Evolutionary conservation across 2,329 filamentous ascomycete genomes (phyloP).

Genomic region (Colletotrichum brevisporum): DNA sequence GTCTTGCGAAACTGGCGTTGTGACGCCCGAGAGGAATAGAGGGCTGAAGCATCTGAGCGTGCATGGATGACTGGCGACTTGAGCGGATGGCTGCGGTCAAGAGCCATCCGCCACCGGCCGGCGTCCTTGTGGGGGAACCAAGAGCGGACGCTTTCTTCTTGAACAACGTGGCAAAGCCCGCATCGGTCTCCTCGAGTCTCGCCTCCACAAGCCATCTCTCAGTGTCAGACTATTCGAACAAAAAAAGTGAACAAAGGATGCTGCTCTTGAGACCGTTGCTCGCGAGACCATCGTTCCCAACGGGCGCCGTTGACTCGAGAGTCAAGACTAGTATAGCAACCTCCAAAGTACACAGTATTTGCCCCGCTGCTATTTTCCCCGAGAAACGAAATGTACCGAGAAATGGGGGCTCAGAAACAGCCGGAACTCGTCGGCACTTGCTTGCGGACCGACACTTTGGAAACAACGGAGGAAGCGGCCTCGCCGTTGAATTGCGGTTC

Average conservation of each 20-base stretch:
- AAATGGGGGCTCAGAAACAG: constrained; percentile 2
- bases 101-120: background rate
- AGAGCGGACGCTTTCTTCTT: constrained; percentile 20
- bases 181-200: background rate
- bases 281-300: constrained; percentile 1
- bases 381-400: background rate
- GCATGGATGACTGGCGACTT: constrained; percentile 13
- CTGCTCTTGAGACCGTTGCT: constrained; percentile 28
- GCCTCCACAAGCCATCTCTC: background rate
- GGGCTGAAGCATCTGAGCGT: constrained; percentile 21
- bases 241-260: constrained; percentile 25
- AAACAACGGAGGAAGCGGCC: constrained; percentile 6
- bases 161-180: constrained; percentile 9
- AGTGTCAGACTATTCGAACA: background rate
- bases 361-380: background rate
- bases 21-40: background rate
- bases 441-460: constrained; percentile 3
- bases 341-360: constrained; percentile 13
- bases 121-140: background rate
- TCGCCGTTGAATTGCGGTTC: constrained; percentile 14
- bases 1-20: constrained; percentile 18
- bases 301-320: background rate
- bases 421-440: constrained; percentile 7
- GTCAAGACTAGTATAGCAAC: background rate
- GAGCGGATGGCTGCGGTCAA: background rate